Evolutionary conservation across 495 filamentous ascomycete genomes (phyloP).

Genomic region (Talaromyces liani): DNA sequence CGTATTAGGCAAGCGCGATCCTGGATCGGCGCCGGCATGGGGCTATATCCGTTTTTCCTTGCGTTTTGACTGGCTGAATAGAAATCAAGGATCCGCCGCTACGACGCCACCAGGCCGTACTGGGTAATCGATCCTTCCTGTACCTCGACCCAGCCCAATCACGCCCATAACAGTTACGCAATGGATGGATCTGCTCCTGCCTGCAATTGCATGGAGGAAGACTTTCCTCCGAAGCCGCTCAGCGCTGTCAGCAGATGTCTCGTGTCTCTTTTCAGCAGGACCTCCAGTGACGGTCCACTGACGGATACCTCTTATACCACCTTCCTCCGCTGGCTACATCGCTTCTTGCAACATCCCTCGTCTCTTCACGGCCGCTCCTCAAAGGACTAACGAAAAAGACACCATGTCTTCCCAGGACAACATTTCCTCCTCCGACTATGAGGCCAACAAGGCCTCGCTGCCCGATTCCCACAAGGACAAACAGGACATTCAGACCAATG

Average conservation of each 20-base stretch:
- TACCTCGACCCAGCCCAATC: not conserved
- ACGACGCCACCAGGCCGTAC: not conserved
- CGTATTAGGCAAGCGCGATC: not conserved
- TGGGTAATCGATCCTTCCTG: not conserved
- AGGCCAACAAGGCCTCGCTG: slow-evolving; percentile 16
- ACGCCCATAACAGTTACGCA: not conserved
- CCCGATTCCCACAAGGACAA: slow-evolving; percentile 10
- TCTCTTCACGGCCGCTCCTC: not conserved
- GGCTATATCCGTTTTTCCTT: not conserved
- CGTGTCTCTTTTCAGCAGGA: not conserved
- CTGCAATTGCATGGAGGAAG: not conserved
- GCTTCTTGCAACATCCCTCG: not conserved
- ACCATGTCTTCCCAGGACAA: slow-evolving; percentile 20
- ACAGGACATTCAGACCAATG: slow-evolving; percentile 11
- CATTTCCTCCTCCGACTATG: slow-evolving; percentile 16
- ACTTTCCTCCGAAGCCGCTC: slow-evolving; percentile 5
- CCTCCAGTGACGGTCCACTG: too few relatives aligned
- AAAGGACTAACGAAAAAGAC: slow-evolving; percentile 6
- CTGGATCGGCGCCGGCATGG: not conserved
- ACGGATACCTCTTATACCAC: not conserved
- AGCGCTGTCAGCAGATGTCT: too few relatives aligned
- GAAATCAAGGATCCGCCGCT: not conserved
- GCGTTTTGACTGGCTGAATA: not conserved
- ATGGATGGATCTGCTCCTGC: slow-evolving; percentile 2
- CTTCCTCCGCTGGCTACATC: not conserved